A percentile compares a stretch with the other conserved stretches of the same genome.
Conservation (phyloP, 495 filamentous ascomycete species). For the Penicillium alfredii region DNA sequence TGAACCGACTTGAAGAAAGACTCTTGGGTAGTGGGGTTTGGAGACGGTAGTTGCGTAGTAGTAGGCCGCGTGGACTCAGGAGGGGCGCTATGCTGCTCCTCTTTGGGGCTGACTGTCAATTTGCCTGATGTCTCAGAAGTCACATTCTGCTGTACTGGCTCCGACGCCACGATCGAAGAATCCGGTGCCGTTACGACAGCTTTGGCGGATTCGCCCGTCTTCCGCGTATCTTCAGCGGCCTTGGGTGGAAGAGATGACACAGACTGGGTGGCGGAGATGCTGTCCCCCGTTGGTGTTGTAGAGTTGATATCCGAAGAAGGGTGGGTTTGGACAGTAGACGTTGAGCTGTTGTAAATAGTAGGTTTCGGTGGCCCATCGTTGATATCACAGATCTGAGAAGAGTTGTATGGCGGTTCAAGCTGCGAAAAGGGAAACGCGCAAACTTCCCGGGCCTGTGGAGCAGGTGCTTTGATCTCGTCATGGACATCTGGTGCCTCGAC, state of each 20-base stretch:
- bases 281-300: conserved; percentile 4
- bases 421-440: conserved; percentile 15
- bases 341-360: conserved; percentile 6
- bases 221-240: conserved; percentile 16
- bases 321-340: conserved; percentile 5
- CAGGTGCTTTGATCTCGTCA: conserved; percentile 4
- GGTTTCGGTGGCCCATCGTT: conserved; percentile 10
- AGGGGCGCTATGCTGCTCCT: conserved; percentile 23
- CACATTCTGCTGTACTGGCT: conserved; percentile 19
- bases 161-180: conserved; percentile 16
- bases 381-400: conserved; percentile 19
- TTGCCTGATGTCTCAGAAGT: conserved; percentile 22
- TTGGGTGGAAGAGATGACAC: conserved; percentile 7
- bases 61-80: conserved; percentile 44
- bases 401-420: conserved; percentile 10
- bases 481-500: conserved; percentile 2
- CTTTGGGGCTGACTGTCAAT: conserved; percentile 18
- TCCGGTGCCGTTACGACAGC: conserved; percentile 11
- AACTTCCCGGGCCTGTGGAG: too few relatives aligned
- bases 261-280: conserved; percentile 5
- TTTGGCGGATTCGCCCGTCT: conserved; percentile 16
- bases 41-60: conserved; percentile 48
- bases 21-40: conserved; percentile 85
- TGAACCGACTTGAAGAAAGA: conserved; percentile 96
- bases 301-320: conserved; percentile 6